Base-by-base conservation (phyloP, 2,329 filamentous ascomycete genomes). In the Cercospora zeina region DNA sequence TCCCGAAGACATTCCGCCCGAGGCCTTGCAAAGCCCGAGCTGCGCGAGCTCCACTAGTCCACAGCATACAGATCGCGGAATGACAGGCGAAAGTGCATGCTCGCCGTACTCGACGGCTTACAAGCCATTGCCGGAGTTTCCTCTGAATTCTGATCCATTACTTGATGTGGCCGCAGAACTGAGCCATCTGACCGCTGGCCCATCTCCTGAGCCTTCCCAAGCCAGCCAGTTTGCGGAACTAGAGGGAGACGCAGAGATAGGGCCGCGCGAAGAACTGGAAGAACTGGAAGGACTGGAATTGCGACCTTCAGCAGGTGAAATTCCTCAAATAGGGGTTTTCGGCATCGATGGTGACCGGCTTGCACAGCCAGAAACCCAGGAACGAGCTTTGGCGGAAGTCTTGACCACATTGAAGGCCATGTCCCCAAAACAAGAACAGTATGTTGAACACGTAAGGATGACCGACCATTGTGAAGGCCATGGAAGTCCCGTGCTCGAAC, bases 101-200 rank as follows among this genome's bases (percentile, higher is more conserved):
- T 50, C 30, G 7, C 6, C n/a, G 19, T 6, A 36, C 4, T 31
- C 39, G 14, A 50, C 45, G 24, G 47, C 16, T 11, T 59, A 53
- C 39, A 63, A 59, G 34, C 50, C 57, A 10, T 45, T 63, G 7
- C 61, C 59, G n/a, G 62, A 62, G 30, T 42, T 62, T n/a, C 62
- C 59, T 16, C 16, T 31, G 14, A 42, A 39, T 11, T 55, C 54
- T 14, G 50, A 64, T 21, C 59, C 47, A 7, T 19, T 47, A 24
- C 39, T 60, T 36, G 50, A 60, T 30, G n/a, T 55, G 37, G 50
- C 37, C 8, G 21, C 50, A 30, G 36, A 54, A 37, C 16, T 36
- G 11, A 47, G 16, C 36, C 39, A 60, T 47, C 31, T 54, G 50
- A 30, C 30, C 19, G 21, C 8, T 21, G 11, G 9, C 10, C n/a